Base-by-base conservation (phyloP, 2,329 filamentous ascomycete genomes). In the Plenodomus biglobosus region DNA sequence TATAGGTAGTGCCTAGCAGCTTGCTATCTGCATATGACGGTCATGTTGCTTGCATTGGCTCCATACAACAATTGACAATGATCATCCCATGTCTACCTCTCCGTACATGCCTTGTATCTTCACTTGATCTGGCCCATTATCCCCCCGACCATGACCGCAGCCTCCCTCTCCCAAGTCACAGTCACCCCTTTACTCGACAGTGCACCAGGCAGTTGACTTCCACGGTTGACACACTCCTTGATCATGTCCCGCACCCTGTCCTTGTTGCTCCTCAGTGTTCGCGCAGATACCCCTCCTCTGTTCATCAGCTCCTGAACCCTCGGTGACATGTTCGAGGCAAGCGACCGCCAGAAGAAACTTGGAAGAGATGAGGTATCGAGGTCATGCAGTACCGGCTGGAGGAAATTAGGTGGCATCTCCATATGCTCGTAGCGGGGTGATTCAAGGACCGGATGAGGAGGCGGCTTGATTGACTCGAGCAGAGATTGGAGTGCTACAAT, bases 91-190 rank as follows among this genome's bases (percentile, higher is more conserved):
- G 22, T 24, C 6, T 15, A 32, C 11, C 3, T 15, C 27, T 15
- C 27, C 15, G 27, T 3, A 10, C 27, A 32, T 32, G 11, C 6
- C 15, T 18, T 20, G 16, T 4, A 18, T 42, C 20, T 17, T 62
- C 46, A 70, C 44, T 63, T 63, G 16, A 71, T 63, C 50, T 64
- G 61, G n/a, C 81, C 80, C 41, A 91, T 79, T 5, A 96, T 84
- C 61, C 89, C 89, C 43, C 88, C 87, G 36, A 95, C 88, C 92
- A 97, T 96, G 40, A 97, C 92, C 1, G 92, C 91, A 40, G 92
- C 87, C 74, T 97, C 94, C 34, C 92, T 82, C 64, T 96, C 92
- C 90, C 90, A 96, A 18, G 75, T 75, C 11, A 74, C 74, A n/a
- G 74, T 65, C 36, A 78, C 41, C 78, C 70, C 69, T 58, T 68